Percentiles rank a stretch among this genome's conserved stretches.
phyloP scores from a whole-genome alignment of 306 rosid genomes.

The Prunus persica region DNA sequence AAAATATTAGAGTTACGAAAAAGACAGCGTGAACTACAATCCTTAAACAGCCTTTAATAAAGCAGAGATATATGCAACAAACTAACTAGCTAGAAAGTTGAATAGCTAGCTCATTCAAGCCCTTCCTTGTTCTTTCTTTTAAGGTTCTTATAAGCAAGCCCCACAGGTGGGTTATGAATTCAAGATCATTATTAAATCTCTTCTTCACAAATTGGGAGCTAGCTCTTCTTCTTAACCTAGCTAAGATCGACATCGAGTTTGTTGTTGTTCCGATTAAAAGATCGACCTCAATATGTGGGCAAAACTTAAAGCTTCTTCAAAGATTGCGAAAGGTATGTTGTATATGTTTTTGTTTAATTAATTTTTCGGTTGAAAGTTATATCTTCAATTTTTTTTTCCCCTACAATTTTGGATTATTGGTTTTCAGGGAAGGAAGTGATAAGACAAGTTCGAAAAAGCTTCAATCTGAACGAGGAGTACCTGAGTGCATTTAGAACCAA shows the following conservation, averaged over 20 bases:
- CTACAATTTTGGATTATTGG: background rate
- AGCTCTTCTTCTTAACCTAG: background rate
- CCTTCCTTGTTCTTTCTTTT: background rate
- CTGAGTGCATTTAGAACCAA: constrained; percentile 43
- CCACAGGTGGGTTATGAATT: background rate
- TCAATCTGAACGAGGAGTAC: constrained; percentile 51
- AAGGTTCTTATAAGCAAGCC: background rate
- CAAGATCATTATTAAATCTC: background rate
- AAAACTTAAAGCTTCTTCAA: constrained; percentile 32
- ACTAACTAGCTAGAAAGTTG: background rate
- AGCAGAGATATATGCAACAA: background rate
- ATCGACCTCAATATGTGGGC: constrained; percentile 33
- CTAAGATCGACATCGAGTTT: background rate
- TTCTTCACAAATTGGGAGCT: background rate
- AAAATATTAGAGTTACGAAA: background rate
- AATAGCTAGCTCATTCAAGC: background rate
- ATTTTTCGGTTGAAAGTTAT: background rate
- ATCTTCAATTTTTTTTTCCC: background rate
- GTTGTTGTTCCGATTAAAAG: background rate
- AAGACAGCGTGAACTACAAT: constrained; percentile 31
- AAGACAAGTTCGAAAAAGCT: constrained; percentile 25
- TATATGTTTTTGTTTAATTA: background rate
- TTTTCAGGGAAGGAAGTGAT: constrained; percentile 28
- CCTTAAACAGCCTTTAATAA: constrained; percentile 22
- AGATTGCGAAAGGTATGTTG: constrained; percentile 21